Base-by-base conservation (phyloP, 1,139 yeast genomes). In the Lodderomyces elongisporus region DNA sequence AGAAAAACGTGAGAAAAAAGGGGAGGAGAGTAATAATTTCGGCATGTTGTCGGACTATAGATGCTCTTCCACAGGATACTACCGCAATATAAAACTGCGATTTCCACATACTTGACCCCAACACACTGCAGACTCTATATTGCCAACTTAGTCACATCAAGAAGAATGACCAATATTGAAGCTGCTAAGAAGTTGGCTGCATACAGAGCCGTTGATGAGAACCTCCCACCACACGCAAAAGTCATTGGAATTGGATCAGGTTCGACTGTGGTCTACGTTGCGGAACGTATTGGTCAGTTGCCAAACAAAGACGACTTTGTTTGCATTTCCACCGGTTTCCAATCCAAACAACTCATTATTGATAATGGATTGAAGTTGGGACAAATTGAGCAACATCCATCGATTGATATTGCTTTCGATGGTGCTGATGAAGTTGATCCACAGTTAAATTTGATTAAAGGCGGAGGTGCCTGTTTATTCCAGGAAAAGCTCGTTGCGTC, bases 401-500 rank as follows among this genome's bases (percentile, higher is more conserved):
- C 72, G 21, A 64, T 93, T 28, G 98, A 91, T 54, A 78, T 91
- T 48, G 96, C 96, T 3, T 91, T 93, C 55, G 99, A 93, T 58
- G 99, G 99, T 28, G 98, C 98, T 6, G 99, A 93, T 60, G 99
- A 93, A 58, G 93, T 89, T 37, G 98, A 91, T 55, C 54, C 75
- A 5, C 53, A 70, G 14, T 70, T 91, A 48, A 85, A 88, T 53
- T 78, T 91, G 50, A 93, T 93, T 58, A 93, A 93, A 62, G 99
- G 99, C 43, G 99, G 99, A 31, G 99, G 99, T 26, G 99, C 96
- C 2, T 93, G 99, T 60, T 69, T 88, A 44, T 83, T 93, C 66
- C 98, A 91, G 62, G 99, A 93, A 58, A 93, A 93, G 61, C 70
- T 93, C 37, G 96, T 93, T 12, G 96, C 96, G 8, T 70, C 77